These are phyloP conservation scores for Botryotinia narcissicola DNA, from an alignment of 2,329 filamentous ascomycete species.

Conservation along the genomic window DNA sequence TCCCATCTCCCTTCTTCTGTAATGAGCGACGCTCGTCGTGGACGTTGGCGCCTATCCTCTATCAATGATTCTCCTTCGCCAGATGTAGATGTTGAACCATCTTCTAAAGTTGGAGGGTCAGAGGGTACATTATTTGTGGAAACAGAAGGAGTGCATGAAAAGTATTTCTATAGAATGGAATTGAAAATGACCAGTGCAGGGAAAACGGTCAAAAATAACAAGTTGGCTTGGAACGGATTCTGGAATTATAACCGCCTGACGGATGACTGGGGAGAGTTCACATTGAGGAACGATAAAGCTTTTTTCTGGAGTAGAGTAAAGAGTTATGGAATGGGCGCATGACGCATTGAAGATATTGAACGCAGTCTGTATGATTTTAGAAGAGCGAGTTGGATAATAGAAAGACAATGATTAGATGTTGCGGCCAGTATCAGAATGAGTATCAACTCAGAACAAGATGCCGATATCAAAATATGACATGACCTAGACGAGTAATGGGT, in stretches of 20 bases:
- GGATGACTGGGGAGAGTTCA: slow-evolving; percentile 86
- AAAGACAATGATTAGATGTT: background rate
- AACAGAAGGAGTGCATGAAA: slow-evolving; percentile 74
- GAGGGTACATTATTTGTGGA: slow-evolving; percentile 78
- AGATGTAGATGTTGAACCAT: slow-evolving; percentile 29
- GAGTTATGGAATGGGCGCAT: slow-evolving; percentile 56
- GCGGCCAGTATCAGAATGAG: background rate
- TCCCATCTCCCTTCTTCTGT: slow-evolving; percentile 46
- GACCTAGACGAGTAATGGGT: background rate
- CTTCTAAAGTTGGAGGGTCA: slow-evolving; percentile 34
- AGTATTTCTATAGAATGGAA: slow-evolving; percentile 85
- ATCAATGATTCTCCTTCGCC: slow-evolving; percentile 31
- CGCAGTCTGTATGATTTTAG: background rate
- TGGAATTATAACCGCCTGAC: slow-evolving; percentile 88
- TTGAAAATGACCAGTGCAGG: slow-evolving; percentile 65
- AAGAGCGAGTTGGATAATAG: background rate
- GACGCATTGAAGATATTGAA: background rate
- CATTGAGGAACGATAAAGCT: slow-evolving; percentile 59
- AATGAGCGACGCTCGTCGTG: slow-evolving; percentile 66
- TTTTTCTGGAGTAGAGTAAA: slow-evolving; percentile 67
- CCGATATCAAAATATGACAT: background rate
- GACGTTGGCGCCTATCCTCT: slow-evolving; percentile 60
- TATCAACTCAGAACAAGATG: background rate
- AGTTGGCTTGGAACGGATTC: slow-evolving; percentile 82
- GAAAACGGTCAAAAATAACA: slow-evolving; percentile 72